phyloP scores from a whole-genome alignment of 1,139 yeast genomes.

The Magnusiomyces magnusii region DNA sequence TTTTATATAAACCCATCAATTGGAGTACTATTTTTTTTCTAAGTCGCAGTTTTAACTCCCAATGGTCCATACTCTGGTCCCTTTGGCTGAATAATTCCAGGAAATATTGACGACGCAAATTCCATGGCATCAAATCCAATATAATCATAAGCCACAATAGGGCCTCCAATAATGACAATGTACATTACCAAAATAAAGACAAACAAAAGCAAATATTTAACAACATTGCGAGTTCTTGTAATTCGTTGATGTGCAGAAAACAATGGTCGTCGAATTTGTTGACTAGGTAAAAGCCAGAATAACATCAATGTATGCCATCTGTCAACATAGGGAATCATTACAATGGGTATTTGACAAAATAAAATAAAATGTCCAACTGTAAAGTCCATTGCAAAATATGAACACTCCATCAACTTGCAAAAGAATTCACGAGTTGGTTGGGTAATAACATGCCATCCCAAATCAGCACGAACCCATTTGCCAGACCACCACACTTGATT shows the following conservation, averaged over 20 bases:
- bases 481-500: constrained; percentile 89
- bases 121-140: constrained; percentile 11
- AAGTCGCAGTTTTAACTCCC: constrained; percentile 5
- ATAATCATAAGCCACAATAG: constrained; percentile 18
- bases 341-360: constrained; percentile 51
- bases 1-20: neutral
- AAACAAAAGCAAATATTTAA: constrained; percentile 39
- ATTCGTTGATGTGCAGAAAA: constrained; percentile 34
- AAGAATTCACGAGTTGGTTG: constrained; percentile 65
- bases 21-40: neutral
- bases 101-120: constrained; percentile 12
- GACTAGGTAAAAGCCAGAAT: constrained; percentile 70
- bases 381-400: constrained; percentile 65
- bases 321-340: constrained; percentile 64
- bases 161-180: constrained; percentile 24
- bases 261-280: constrained; percentile 42
- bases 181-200: constrained; percentile 38
- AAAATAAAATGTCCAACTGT: constrained; percentile 58
- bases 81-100: constrained; percentile 22
- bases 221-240: constrained; percentile 36
- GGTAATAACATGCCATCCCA: constrained; percentile 51
- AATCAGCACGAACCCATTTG: constrained; percentile 53
- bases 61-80: constrained; percentile 13
- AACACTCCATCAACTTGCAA: constrained; percentile 62
- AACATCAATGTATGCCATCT: constrained; percentile 72